These are phyloP conservation scores for Pythium pyrilobum DNA, from an alignment of 352 stramenopile species.

Conservation along the genomic window DNA sequence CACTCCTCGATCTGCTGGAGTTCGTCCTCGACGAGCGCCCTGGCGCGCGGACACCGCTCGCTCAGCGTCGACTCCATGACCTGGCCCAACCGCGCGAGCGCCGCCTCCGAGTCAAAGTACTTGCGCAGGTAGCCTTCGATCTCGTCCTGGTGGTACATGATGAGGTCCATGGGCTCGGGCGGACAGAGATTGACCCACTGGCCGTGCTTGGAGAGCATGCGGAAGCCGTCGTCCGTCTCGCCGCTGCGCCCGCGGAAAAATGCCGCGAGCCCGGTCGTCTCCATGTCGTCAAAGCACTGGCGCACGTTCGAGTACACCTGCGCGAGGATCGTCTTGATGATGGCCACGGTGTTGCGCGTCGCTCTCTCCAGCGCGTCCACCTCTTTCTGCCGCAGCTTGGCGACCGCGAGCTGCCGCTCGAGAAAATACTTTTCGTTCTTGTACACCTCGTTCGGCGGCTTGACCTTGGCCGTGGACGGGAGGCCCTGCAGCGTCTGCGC, in stretches of 20 bases:
- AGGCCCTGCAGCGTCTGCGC: slow-evolving; percentile 13
- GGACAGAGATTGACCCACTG: slow-evolving; percentile 29
- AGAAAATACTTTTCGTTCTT: slow-evolving; percentile 64
- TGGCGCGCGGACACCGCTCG: slow-evolving; percentile 48
- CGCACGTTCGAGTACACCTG: slow-evolving; percentile 40
- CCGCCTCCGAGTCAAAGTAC: slow-evolving; percentile 34
- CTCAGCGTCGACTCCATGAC: slow-evolving; percentile 59
- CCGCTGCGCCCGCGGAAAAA: slow-evolving; percentile 38
- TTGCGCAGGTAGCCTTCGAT: slow-evolving; percentile 72
- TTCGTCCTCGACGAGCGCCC: slow-evolving; percentile 41
- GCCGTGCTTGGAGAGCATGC: slow-evolving; percentile 62
- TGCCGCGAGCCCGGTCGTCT: slow-evolving; percentile 26
- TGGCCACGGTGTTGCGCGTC: slow-evolving; percentile 58
- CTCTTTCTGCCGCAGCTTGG: slow-evolving; percentile 42
- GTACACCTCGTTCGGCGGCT: slow-evolving; percentile 48
- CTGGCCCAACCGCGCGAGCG: slow-evolving; percentile 34
- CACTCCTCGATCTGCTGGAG: slow-evolving; percentile 34
- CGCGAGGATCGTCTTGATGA: slow-evolving; percentile 38
- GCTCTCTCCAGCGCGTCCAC: slow-evolving; percentile 49
- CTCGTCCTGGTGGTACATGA: slow-evolving; percentile 53
- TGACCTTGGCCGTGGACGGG: slow-evolving; percentile 37
- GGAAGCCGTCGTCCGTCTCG: slow-evolving; percentile 55
- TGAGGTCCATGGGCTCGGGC: slow-evolving; percentile 50
- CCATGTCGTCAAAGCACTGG: slow-evolving; percentile 54
- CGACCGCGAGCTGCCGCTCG: slow-evolving; percentile 35